Conservation (phyloP, 1,284 basidiomycete species). For the Ustilago cynodontis region DNA sequence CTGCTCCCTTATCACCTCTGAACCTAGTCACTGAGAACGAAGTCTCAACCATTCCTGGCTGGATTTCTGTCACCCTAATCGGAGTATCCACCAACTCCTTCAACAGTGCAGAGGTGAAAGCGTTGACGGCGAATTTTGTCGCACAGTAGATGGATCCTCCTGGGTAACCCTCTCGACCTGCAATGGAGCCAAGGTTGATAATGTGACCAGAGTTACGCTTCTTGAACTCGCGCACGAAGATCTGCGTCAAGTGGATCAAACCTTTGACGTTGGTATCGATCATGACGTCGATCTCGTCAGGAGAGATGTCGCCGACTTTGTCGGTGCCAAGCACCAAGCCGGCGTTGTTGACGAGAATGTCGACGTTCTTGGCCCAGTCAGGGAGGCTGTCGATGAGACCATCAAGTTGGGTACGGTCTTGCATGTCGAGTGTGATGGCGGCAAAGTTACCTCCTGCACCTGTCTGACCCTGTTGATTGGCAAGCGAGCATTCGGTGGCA, state of each 20-base stretch:
- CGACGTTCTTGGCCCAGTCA: slow-evolving; percentile 63
- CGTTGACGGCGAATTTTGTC: slow-evolving; percentile 88
- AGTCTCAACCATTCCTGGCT: slow-evolving; percentile 86
- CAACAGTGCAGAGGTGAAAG: slow-evolving; percentile 85
- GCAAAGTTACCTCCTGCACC: slow-evolving; percentile 71
- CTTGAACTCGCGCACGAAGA: slow-evolving; percentile 81
- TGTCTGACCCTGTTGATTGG: slow-evolving; percentile 80
- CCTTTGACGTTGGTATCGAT: slow-evolving; percentile 92
- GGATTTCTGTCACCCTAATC: slow-evolving; percentile 67
- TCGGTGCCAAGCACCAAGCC: slow-evolving; percentile 86
- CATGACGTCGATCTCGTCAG: slow-evolving; percentile 82
- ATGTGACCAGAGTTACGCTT: slow-evolving; percentile 86
- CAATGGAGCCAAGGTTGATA: slow-evolving; percentile 95
- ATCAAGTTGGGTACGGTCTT: slow-evolving; percentile 50
- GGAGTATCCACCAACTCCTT: slow-evolving; percentile 86
- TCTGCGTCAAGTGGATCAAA: slow-evolving; percentile 84
- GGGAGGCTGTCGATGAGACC: slow-evolving; percentile 52
- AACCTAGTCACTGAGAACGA: slow-evolving; percentile 59
- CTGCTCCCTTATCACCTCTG: slow-evolving; percentile 53
- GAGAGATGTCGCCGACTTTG: slow-evolving; percentile 81
- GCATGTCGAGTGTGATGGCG: slow-evolving; percentile 62
- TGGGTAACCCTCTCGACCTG: slow-evolving; percentile 88
- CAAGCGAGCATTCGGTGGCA: slow-evolving; percentile 74
- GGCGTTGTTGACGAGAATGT: slow-evolving; percentile 69
- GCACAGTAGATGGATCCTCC: slow-evolving; percentile 66